Conservation (phyloP, 2,329 filamentous ascomycete genomes). For the Aspergillus aculeatus region DNA sequence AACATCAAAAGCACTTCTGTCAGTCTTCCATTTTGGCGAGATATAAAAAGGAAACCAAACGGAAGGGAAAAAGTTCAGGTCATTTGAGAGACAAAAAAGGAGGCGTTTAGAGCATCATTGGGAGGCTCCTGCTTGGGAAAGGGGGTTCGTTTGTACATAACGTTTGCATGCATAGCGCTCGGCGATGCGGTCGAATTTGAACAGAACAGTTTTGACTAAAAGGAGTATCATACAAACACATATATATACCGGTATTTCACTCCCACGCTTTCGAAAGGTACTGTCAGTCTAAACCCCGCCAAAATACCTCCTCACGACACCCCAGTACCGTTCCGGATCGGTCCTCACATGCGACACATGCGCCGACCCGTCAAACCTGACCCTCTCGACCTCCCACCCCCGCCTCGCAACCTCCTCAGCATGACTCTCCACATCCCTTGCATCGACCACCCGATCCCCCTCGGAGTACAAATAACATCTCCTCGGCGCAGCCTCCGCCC, state of each 20-base stretch:
- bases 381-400: conserved; percentile 34
- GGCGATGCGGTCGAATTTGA: conserved; percentile 15
- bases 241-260: too few relatives aligned
- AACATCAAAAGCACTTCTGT: not conserved
- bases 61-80: not conserved
- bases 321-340: conserved; percentile 42
- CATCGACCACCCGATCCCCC: conserved; percentile 4
- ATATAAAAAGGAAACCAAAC: not conserved
- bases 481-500: not conserved
- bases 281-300: not conserved
- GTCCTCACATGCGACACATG: conserved; percentile 44
- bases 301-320: conserved; percentile 30
- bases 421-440: conserved; percentile 9
- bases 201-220: not conserved
- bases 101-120: conserved; percentile 6
- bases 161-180: conserved; percentile 26
- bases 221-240: too few relatives aligned
- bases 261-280: too few relatives aligned
- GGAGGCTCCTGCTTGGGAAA: not conserved
- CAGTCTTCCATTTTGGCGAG: not conserved
- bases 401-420: not conserved
- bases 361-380: conserved; percentile 36
- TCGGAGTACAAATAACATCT: conserved; percentile 10
- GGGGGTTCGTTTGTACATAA: conserved; percentile 13
- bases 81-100: conserved; percentile 1